Evolutionary conservation across 257 asterid species (phyloP).

Genomic region (Paulownia fortunei): DNA sequence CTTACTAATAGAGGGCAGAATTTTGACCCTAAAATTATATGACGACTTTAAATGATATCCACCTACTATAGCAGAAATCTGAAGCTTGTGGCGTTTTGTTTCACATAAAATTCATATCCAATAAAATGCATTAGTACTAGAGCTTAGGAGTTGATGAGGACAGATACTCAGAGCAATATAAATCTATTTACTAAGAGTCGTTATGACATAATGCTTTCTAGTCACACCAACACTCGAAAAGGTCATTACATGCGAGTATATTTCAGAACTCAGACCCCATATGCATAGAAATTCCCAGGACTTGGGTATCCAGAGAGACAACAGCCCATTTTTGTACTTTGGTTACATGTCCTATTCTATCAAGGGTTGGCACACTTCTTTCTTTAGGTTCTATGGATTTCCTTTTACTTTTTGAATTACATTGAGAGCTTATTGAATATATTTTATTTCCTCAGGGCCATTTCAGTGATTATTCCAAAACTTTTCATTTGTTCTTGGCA

Average conservation of each 20-base stretch:
- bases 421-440: slow-evolving; percentile 1
- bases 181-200: background rate
- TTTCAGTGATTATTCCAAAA: slow-evolving; percentile 5
- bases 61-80: slow-evolving; percentile 23
- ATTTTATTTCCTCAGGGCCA: background rate
- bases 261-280: slow-evolving; percentile 18
- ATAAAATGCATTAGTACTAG: slow-evolving; percentile 26
- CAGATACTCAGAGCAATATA: slow-evolving; percentile 12
- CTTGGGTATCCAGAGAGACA: background rate
- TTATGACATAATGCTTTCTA: background rate
- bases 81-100: background rate
- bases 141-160: slow-evolving; percentile 27
- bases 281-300: background rate
- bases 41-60: slow-evolving; percentile 25
- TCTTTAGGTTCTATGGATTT: slow-evolving; percentile 1
- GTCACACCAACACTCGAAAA: slow-evolving; percentile 9
- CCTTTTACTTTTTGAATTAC: slow-evolving; percentile 14
- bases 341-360: slow-evolving; percentile 5
- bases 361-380: slow-evolving; percentile 5
- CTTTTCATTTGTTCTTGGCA: background rate
- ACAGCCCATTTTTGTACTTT: background rate
- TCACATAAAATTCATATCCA: slow-evolving; percentile 11
- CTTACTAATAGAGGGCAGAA: background rate
- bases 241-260: background rate
- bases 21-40: slow-evolving; percentile 21